phyloP scores from a whole-genome alignment of 2,329 filamentous ascomycete species.

The Fusarium mexicanum region DNA sequence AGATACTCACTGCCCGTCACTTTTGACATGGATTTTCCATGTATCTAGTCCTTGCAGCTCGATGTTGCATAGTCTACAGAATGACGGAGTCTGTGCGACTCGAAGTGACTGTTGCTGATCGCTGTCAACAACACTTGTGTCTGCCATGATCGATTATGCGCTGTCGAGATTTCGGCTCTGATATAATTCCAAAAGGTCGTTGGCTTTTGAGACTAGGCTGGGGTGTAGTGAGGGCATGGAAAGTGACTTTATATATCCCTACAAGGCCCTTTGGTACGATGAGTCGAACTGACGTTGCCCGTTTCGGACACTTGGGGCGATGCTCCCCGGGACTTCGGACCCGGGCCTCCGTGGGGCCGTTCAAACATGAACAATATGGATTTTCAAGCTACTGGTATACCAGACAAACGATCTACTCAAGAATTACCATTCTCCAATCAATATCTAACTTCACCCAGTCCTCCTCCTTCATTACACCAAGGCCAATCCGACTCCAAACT shows the following conservation, averaged over 20 bases:
- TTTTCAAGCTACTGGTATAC: too few relatives aligned
- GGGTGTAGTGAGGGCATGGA: too few relatives aligned
- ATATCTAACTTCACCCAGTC: not conserved
- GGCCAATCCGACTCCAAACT: slow-evolving; percentile 2
- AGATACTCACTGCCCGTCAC: not conserved
- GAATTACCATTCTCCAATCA: not conserved
- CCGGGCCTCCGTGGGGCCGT: not conserved
- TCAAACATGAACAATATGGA: too few relatives aligned
- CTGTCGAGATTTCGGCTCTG: too few relatives aligned
- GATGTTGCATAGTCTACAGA: not conserved
- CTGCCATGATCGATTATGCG: not conserved
- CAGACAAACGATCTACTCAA: too few relatives aligned
- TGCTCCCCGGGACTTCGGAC: not conserved
- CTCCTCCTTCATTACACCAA: not conserved
- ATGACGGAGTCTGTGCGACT: not conserved
- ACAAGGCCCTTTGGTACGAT: not conserved
- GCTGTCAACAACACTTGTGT: not conserved
- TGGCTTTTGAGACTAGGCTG: too few relatives aligned
- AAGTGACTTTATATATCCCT: too few relatives aligned
- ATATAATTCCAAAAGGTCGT: too few relatives aligned
- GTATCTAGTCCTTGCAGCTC: not conserved
- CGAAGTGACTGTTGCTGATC: not conserved
- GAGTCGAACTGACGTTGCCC: not conserved
- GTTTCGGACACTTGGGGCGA: not conserved
- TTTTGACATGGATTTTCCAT: not conserved